These are phyloP conservation scores for Citeromyces hawaiiensis DNA, from an alignment of 1,139 yeast species.

Conservation along the genomic window DNA sequence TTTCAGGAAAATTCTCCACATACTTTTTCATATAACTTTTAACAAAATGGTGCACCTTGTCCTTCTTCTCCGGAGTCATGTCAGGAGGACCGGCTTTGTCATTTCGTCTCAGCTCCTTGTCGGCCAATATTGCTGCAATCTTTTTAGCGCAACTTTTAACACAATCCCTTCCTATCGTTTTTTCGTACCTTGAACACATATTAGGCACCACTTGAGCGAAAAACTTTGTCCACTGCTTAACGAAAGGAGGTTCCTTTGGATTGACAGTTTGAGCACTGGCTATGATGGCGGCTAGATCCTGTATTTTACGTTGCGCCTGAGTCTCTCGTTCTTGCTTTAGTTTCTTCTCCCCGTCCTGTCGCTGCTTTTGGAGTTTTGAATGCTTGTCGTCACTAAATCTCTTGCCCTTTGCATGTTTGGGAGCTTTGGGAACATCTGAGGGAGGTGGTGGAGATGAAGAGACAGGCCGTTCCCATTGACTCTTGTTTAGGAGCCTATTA, in stretches of 20 bases:
- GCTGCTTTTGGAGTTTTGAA: constrained; percentile 9
- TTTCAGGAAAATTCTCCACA: constrained; percentile 34
- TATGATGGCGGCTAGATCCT: constrained; percentile 14
- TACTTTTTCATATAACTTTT: constrained; percentile 66
- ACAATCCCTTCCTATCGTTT: constrained; percentile 57
- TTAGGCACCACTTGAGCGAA: constrained; percentile 79
- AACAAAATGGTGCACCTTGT: constrained; percentile 56
- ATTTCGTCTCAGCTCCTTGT: constrained; percentile 46
- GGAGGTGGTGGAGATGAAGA: background rate
- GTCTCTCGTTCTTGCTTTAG: constrained; percentile 8
- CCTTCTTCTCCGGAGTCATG: constrained; percentile 47
- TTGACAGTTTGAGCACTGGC: constrained; percentile 12
- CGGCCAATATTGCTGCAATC: constrained; percentile 45
- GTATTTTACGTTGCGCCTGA: constrained; percentile 12
- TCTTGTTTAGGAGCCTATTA: constrained; percentile 28
- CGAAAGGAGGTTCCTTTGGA: constrained; percentile 8
- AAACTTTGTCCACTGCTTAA: constrained; percentile 39
- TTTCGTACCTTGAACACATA: constrained; percentile 51
- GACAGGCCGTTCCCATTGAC: constrained; percentile 50
- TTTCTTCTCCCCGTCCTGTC: constrained; percentile 11
- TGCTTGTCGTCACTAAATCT: constrained; percentile 11
- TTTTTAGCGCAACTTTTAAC: constrained; percentile 74
- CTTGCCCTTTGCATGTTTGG: constrained; percentile 5
- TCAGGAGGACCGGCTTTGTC: constrained; percentile 37
- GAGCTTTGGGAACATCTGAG: background rate